phyloP scores from a whole-genome alignment of 2,329 filamentous ascomycete species.

The Hypocreales sp. region DNA sequence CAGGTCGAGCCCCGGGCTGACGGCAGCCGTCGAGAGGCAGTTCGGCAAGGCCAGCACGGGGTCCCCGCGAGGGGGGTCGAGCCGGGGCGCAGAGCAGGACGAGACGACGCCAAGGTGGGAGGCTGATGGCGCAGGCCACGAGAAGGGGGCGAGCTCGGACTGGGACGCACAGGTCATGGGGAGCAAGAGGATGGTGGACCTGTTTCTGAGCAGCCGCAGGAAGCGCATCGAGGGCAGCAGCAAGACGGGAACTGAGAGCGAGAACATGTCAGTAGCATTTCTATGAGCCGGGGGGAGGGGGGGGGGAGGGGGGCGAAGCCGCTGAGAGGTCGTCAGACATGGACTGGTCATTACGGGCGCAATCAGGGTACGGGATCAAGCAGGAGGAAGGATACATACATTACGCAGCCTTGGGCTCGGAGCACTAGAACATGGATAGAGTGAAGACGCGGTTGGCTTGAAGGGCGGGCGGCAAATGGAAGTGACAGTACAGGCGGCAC shows the following conservation, averaged over 20 bases:
- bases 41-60: slow-evolving; percentile 2
- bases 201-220: slow-evolving; percentile 34
- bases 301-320: neutral
- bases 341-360: too few species aligned
- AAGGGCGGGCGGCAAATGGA: too few species aligned
- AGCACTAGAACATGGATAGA: neutral
- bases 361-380: too few species aligned
- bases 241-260: slow-evolving; percentile 8
- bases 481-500: too few species aligned
- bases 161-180: slow-evolving; percentile 21
- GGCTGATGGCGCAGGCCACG: neutral
- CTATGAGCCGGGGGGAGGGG: slow-evolving; percentile 7
- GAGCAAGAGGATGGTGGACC: slow-evolving; percentile 36
- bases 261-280: slow-evolving; percentile 15
- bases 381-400: too few species aligned
- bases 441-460: neutral
- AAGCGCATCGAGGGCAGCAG: slow-evolving; percentile 23
- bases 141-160: slow-evolving; percentile 4
- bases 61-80: neutral
- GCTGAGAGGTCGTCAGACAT: too few species aligned
- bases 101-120: neutral
- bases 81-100: slow-evolving; percentile 1
- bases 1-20: slow-evolving; percentile 14
- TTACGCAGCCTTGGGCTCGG: too few species aligned
- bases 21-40: slow-evolving; percentile 5